Evolutionary conservation across 441 rosid species (phyloP).

Genomic region (Adansonia madagascariensis): DNA sequence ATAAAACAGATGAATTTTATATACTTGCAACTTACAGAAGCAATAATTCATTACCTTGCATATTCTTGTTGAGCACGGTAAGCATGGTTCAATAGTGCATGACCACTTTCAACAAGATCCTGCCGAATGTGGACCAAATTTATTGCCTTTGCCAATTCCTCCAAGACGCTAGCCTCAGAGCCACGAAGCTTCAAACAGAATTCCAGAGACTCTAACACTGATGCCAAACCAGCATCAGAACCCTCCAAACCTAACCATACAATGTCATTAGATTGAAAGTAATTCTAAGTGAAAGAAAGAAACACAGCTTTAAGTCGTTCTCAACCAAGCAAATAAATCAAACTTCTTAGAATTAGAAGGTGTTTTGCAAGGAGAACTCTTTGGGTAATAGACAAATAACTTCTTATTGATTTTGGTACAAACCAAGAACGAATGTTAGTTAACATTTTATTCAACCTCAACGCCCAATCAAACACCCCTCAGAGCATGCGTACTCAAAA

Average conservation of each 20-base stretch:
- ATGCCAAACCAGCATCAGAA: conserved; percentile 89
- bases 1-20: not conserved
- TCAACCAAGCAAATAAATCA: conserved; percentile 15
- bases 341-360: not conserved
- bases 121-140: conserved; percentile 77
- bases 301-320: conserved; percentile 12
- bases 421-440: not conserved
- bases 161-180: conserved; percentile 89
- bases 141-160: conserved; percentile 87
- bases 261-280: conserved; percentile 18
- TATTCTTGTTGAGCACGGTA: conserved; percentile 83
- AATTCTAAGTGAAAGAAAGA: not conserved
- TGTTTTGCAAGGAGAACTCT: not conserved
- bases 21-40: not conserved
- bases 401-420: not conserved
- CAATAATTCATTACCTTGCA: conserved; percentile 61
- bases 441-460: conserved; percentile 6
- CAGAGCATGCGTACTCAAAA: not conserved
- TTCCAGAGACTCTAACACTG: conserved; percentile 85
- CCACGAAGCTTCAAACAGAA: conserved; percentile 92
- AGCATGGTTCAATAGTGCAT: conserved; percentile 73
- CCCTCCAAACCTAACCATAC: conserved; percentile 71
- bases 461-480: not conserved
- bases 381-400: not conserved
- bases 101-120: conserved; percentile 92